A percentile compares a stretch with the other conserved stretches of the same genome.
These are phyloP conservation scores for Plenodomus tracheiphilus DNA, from an alignment of 2,329 filamentous ascomycete genomes.

Conservation along the genomic window DNA sequence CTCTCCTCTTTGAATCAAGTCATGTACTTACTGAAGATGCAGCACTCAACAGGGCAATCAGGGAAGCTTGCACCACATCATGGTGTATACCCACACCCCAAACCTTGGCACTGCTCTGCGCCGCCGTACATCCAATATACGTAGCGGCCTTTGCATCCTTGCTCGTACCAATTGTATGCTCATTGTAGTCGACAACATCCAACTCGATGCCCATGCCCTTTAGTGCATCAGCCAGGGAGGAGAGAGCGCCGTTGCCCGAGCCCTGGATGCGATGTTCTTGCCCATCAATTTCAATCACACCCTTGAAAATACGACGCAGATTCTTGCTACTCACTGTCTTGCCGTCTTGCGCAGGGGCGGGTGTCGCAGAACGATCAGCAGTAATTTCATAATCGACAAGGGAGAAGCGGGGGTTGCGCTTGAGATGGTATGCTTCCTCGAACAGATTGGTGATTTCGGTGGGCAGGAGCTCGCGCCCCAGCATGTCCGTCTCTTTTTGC, in stretches of 20 bases:
- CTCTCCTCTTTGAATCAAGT: background rate
- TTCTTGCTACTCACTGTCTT: conserved; percentile 78
- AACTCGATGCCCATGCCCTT: conserved; percentile 78
- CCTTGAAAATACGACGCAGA: conserved; percentile 79
- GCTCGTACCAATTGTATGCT: conserved; percentile 85
- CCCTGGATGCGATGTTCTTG: conserved; percentile 78
- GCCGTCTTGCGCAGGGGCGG: conserved; percentile 67
- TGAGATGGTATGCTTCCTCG: conserved; percentile 82
- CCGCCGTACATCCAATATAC: conserved; percentile 84
- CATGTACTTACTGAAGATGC: conserved; percentile 73
- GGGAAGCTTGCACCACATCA: conserved; percentile 86
- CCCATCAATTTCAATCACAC: conserved; percentile 81
- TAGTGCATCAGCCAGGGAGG: conserved; percentile 81
- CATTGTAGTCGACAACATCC: conserved; percentile 93
- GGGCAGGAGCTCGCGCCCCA: conserved; percentile 81
- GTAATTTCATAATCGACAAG: conserved; percentile 91
- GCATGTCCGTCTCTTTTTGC: conserved; percentile 76
- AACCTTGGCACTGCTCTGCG: conserved; percentile 69
- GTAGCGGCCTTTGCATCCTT: conserved; percentile 89
- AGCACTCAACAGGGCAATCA: conserved; percentile 82
- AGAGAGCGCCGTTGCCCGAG: conserved; percentile 87
- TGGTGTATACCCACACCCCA: conserved; percentile 93
- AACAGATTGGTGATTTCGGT: conserved; percentile 87
- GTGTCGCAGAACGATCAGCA: conserved; percentile 77
- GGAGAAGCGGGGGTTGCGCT: conserved; percentile 79